These are phyloP conservation scores for Cavenderia fasciculata DNA, from an alignment of 78 protist species.

Conservation along the genomic window DNA sequence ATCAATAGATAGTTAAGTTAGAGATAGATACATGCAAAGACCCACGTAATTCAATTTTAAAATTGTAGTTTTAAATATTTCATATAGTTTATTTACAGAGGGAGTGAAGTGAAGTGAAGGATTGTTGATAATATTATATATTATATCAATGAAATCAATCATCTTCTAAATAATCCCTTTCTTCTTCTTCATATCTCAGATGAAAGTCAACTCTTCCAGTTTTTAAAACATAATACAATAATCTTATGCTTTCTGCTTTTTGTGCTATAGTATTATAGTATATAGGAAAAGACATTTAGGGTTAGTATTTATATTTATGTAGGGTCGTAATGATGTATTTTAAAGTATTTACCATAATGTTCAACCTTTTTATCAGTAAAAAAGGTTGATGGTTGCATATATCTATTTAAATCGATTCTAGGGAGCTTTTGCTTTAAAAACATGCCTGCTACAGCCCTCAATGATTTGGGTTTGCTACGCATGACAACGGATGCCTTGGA, in stretches of 20 bases:
- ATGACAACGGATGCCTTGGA: slow-evolving; percentile 13
- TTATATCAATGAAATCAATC: no score
- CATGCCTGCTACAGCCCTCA: slow-evolving; percentile 2
- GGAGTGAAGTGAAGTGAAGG: no score
- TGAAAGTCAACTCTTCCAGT: slow-evolving; percentile 4
- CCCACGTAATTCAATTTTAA: no score
- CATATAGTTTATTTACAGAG: no score
- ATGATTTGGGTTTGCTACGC: not conserved
- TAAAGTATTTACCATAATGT: slow-evolving; percentile 9
- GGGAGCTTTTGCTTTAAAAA: slow-evolving; percentile 25
- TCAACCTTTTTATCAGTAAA: slow-evolving; percentile 18
- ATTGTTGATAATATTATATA: no score
- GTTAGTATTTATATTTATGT: not conserved
- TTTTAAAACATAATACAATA: not conserved
- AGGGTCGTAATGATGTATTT: not conserved
- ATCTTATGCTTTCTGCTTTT: not conserved
- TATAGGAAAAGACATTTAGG: no score
- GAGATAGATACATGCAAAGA: no score
- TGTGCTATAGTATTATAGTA: no score
- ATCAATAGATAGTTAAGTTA: no score
- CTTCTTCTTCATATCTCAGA: slow-evolving; percentile 14
- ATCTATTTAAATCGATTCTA: slow-evolving; percentile 27
- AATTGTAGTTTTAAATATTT: no score
- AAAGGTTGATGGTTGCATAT: not conserved
- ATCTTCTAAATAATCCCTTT: slow-evolving; percentile 4